Base-by-base conservation (phyloP, 2,329 filamentous ascomycete species). In the Dichotomopilus funicola region DNA sequence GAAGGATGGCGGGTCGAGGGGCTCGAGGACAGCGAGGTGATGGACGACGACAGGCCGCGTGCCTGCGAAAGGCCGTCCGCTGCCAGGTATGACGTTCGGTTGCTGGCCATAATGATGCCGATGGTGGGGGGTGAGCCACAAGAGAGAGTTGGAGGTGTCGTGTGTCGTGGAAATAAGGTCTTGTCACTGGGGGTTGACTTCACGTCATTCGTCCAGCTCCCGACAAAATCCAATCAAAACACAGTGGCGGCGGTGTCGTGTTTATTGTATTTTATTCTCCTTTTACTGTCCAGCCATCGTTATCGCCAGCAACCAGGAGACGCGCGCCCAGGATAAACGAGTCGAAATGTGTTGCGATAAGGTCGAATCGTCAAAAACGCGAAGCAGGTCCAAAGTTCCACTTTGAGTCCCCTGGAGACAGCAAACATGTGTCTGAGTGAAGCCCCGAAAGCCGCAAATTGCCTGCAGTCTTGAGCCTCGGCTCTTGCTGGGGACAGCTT, bases 1-100 rank as follows among this genome's bases (percentile, higher is more conserved):
- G 79, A 78, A 53, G 83, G 78, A 44, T 78, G 78, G 58, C 84
- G 82, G 52, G 85, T 84, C 31, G 79, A 74, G 34, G 76, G 82
- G 59, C 89, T 88, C 53, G 82, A 83, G 43, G 86, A 83, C 55
- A 82, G 73, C 36, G 65, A 67, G 5, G 78, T 65, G 13, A 70
- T 62, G 19, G 89, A 89, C 55, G 82, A 81, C 43, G 85, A 82
- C 54, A 81, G 71, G 47, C 75, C 66, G 56, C 72, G 71, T 53
- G 84, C 81, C 64, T 77, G 70, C 71, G 77, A 64, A 69, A 72
- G 54, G 63, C 62, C 60, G 77, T 74, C 60, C 78, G 73, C 40
- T 9, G 55, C 58, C 33, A 45, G 43, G 50, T 54, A 59, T 5
- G 42, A 42, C 34, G 35, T 46, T 37, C 48, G 53, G 13, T 54